Evolutionary conservation across 1,139 yeast species (phyloP).

Genomic region (Saccharomyces pastorianus): DNA sequence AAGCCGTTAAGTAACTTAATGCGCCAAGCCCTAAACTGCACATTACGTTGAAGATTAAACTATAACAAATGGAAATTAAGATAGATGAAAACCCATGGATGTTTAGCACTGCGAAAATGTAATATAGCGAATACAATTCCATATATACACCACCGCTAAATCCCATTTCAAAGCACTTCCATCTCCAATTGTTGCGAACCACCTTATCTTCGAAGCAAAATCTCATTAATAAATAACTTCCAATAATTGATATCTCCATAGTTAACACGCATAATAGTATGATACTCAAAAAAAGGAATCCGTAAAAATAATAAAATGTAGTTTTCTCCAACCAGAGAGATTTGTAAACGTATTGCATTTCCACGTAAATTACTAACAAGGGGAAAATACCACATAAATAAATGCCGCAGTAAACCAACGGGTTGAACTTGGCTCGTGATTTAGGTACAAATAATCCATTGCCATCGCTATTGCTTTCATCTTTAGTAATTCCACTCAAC

Average conservation of each 20-base stretch:
- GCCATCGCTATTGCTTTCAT: neutral
- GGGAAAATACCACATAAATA: slow-evolving; percentile 9
- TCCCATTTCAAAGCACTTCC: slow-evolving; percentile 72
- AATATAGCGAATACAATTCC: slow-evolving; percentile 59
- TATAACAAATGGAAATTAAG: slow-evolving; percentile 63
- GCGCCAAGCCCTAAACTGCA: slow-evolving; percentile 72
- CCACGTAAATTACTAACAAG: slow-evolving; percentile 45
- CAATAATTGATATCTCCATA: slow-evolving; percentile 65
- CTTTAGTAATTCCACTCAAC: neutral
- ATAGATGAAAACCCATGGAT: slow-evolving; percentile 63
- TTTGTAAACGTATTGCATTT: slow-evolving; percentile 63
- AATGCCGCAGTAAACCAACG: slow-evolving; percentile 2
- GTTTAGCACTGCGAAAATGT: slow-evolving; percentile 48
- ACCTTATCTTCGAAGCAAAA: slow-evolving; percentile 8
- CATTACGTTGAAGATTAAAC: slow-evolving; percentile 53
- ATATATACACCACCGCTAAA: slow-evolving; percentile 67
- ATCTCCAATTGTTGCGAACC: slow-evolving; percentile 56
- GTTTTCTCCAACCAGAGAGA: slow-evolving; percentile 77
- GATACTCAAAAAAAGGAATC: slow-evolving; percentile 60
- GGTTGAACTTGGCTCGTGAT: slow-evolving; percentile 3
- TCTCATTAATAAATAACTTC: slow-evolving; percentile 55
- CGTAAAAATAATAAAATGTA: slow-evolving; percentile 72
- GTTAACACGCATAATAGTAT: slow-evolving; percentile 54
- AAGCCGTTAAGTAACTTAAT: slow-evolving; percentile 46
- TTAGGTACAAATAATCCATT: slow-evolving; percentile 1